phyloP scores from a whole-genome alignment of 1,284 basidiomycete genomes.

The Moesziomyces sp. region DNA sequence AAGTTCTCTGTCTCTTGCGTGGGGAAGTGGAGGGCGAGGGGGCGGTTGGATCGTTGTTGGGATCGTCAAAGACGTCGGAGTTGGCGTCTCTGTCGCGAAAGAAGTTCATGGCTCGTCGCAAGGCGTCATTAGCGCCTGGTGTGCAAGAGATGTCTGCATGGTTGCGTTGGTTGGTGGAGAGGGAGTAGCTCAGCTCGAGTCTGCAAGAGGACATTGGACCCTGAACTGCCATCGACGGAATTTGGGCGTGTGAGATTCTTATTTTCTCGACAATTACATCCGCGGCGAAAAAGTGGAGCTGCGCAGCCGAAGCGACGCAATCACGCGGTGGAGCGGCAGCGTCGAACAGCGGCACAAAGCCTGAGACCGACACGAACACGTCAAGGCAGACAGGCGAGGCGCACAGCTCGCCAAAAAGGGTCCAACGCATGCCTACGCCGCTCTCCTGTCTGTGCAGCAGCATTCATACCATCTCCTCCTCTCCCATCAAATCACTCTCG shows the following conservation, averaged over 20 bases:
- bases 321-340: no score
- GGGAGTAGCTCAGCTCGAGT: neutral
- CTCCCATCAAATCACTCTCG: no score
- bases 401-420: neutral
- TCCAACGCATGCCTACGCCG: neutral
- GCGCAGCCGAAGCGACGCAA: no score
- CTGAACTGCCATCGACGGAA: no score
- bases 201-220: no score
- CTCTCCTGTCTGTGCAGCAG: no score
- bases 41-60: conserved; percentile 41
- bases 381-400: no score
- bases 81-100: conserved; percentile 47
- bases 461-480: neutral
- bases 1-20: conserved; percentile 33
- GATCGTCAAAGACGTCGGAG: conserved; percentile 43
- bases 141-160: no score
- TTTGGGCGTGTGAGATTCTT: no score
- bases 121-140: neutral
- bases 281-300: no score
- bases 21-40: conserved; percentile 36
- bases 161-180: neutral
- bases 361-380: neutral
- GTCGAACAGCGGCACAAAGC: no score
- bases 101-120: conserved; percentile 33
- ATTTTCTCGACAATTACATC: no score